Conservation (phyloP, 2,329 filamentous ascomycete species). For the Neofusicoccum umdonicola region DNA sequence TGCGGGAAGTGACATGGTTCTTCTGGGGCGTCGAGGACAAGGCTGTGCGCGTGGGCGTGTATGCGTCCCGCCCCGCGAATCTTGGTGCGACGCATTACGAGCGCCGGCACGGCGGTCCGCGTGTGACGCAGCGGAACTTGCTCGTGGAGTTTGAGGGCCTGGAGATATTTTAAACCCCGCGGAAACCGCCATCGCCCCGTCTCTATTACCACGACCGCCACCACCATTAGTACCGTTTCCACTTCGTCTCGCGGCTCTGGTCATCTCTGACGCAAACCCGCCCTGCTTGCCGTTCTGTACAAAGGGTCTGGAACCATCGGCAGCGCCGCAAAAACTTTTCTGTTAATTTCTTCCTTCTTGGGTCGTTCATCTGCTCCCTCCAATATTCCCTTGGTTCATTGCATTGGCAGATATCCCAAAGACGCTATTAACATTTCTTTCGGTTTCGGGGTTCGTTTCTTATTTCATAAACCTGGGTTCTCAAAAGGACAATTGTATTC, state of each 20-base stretch:
- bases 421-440: conserved; percentile 1
- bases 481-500: conserved; percentile 9
- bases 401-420: conserved; percentile 14
- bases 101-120: conserved; percentile 27
- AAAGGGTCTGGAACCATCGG: conserved; percentile 10
- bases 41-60: conserved; percentile 57
- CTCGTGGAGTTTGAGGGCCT: conserved; percentile 42
- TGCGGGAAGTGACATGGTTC: conserved; percentile 61
- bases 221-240: background rate
- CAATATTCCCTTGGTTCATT: background rate
- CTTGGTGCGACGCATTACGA: conserved; percentile 39
- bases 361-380: background rate
- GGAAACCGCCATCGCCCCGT: background rate
- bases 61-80: conserved; percentile 56
- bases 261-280: background rate
- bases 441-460: background rate
- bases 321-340: conserved; percentile 7
- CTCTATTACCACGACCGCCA: too few relatives aligned
- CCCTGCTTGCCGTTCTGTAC: conserved; percentile 1
- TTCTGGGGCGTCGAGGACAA: conserved; percentile 61
- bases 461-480: background rate
- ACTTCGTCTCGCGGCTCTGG: background rate
- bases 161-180: conserved; percentile 34
- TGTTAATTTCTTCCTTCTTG: background rate
- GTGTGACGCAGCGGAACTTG: conserved; percentile 32